phyloP scores from a whole-genome alignment of 148 eudicot genomes.

The Dianthus caryophyllus region DNA sequence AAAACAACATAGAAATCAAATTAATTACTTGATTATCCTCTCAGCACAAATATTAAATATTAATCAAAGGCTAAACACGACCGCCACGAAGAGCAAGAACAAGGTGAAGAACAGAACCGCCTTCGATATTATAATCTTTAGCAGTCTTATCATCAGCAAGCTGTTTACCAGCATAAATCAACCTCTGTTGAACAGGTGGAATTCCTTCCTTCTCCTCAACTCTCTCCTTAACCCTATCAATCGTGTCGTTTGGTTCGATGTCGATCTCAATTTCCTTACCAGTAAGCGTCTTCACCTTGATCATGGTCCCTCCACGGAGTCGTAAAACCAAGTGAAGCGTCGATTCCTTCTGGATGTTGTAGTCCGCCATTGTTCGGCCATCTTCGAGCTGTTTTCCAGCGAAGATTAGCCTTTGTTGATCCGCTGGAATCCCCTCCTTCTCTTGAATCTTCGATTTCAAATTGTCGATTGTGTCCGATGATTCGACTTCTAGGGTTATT shows the following conservation, averaged over 20 bases:
- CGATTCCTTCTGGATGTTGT: slow-evolving; percentile 10
- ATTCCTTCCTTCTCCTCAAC: slow-evolving; percentile 65
- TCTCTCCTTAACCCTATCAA: slow-evolving; percentile 54
- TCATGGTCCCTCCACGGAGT: slow-evolving; percentile 1
- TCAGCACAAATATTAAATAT: no score
- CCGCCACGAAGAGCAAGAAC: slow-evolving; percentile 71
- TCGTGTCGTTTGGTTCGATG: slow-evolving; percentile 62
- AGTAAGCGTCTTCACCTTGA: slow-evolving; percentile 55
- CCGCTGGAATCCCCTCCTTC: slow-evolving; percentile 9
- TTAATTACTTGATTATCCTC: no score
- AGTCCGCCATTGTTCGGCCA: neutral
- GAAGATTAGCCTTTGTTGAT: slow-evolving; percentile 6
- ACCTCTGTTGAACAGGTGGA: slow-evolving; percentile 25
- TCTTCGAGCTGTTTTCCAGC: slow-evolving; percentile 12
- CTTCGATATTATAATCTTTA: slow-evolving; percentile 67
- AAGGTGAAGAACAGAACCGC: slow-evolving; percentile 67
- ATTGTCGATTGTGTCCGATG: slow-evolving; percentile 1
- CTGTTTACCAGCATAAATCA: slow-evolving; percentile 72
- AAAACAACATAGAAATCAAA: no score
- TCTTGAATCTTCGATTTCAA: neutral
- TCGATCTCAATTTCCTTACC: slow-evolving; percentile 59
- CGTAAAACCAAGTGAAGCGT: neutral
- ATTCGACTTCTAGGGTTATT: slow-evolving; percentile 8
- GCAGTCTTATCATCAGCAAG: slow-evolving; percentile 70
- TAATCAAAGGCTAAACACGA: no score